These are phyloP conservation scores for Suillus alpinus DNA, from an alignment of 768 basidiomycete genomes.

Conservation along the genomic window DNA sequence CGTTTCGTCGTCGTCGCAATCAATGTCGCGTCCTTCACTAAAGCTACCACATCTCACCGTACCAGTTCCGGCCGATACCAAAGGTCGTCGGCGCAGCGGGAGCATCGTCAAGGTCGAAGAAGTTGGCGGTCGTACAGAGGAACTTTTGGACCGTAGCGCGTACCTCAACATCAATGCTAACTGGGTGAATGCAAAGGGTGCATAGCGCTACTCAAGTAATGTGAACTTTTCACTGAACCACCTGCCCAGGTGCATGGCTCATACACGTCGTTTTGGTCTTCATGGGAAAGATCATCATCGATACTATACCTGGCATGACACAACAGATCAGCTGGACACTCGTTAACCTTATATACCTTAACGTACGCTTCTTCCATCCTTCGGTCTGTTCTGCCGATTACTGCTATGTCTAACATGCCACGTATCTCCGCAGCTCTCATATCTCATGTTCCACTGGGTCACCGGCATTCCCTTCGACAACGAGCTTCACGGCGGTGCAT, in stretches of 20 bases:
- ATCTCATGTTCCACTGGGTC: slow-evolving; percentile 98
- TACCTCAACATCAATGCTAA: slow-evolving; percentile 86
- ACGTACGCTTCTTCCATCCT: slow-evolving; percentile 51
- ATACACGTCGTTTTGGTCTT: slow-evolving; percentile 95
- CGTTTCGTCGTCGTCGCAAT: slow-evolving; percentile 25
- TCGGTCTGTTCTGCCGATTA: slow-evolving; percentile 1
- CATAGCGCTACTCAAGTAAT: slow-evolving; percentile 13
- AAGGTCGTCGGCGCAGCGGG: slow-evolving; percentile 56
- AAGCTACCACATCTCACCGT: slow-evolving; percentile 49
- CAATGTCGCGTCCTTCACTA: slow-evolving; percentile 51
- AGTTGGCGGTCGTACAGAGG: slow-evolving; percentile 71
- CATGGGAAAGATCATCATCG: slow-evolving; percentile 87
- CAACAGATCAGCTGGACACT: slow-evolving; percentile 95
- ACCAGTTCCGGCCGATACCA: slow-evolving; percentile 29
- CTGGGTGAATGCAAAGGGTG: slow-evolving; percentile 94
- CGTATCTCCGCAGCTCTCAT: slow-evolving; percentile 63
- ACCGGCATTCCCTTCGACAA: slow-evolving; percentile 95
- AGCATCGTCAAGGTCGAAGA: slow-evolving; percentile 87
- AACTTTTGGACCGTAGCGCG: slow-evolving; percentile 73
- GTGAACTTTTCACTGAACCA: slow-evolving; percentile 3
- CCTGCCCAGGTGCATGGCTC: slow-evolving; percentile 83
- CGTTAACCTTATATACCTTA: slow-evolving; percentile 86
- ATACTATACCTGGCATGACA: slow-evolving; percentile 91
- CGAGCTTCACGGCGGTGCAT: slow-evolving; percentile 85
- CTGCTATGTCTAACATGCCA: slow-evolving; percentile 1